Conservation (phyloP, 2,329 filamentous ascomycete genomes). For the Fusarium brevicatenulatum region DNA sequence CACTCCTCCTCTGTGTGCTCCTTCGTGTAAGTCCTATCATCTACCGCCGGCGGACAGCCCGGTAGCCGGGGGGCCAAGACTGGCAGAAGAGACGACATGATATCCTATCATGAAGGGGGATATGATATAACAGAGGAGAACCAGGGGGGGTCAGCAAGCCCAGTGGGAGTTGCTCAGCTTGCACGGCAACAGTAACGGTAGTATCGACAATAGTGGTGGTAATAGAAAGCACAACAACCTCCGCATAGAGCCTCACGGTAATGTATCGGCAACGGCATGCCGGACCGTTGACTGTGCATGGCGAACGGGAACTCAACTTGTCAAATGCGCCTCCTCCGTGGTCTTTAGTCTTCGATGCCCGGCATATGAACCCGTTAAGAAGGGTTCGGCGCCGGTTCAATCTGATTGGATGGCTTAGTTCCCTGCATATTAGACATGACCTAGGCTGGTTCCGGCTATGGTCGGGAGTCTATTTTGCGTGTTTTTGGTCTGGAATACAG, state of each 20-base stretch:
- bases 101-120: constrained; percentile 27
- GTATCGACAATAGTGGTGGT: constrained; percentile 14
- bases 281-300: constrained; percentile 43
- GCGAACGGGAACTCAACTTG: constrained; percentile 39
- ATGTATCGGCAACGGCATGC: constrained; percentile 38
- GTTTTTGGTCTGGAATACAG: constrained; percentile 18
- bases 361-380: constrained; percentile 31
- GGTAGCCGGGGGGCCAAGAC: constrained; percentile 49
- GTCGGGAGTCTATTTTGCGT: constrained; percentile 23
- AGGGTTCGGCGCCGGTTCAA: constrained; percentile 9
- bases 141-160: background rate
- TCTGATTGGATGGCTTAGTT: constrained; percentile 42
- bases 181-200: constrained; percentile 9
- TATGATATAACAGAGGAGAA: constrained; percentile 1
- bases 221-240: constrained; percentile 19
- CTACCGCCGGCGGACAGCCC: constrained; percentile 39
- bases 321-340: constrained; percentile 33
- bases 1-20: constrained; percentile 52
- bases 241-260: constrained; percentile 30
- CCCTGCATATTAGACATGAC: constrained; percentile 32
- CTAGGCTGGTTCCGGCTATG: constrained; percentile 35
- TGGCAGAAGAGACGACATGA: constrained; percentile 46
- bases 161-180: constrained; percentile 14
- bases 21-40: constrained; percentile 45
- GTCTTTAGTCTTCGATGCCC: constrained; percentile 28